phyloP scores from a whole-genome alignment of 176 grass and related monocot species.

The Cymbopogon citratus region DNA sequence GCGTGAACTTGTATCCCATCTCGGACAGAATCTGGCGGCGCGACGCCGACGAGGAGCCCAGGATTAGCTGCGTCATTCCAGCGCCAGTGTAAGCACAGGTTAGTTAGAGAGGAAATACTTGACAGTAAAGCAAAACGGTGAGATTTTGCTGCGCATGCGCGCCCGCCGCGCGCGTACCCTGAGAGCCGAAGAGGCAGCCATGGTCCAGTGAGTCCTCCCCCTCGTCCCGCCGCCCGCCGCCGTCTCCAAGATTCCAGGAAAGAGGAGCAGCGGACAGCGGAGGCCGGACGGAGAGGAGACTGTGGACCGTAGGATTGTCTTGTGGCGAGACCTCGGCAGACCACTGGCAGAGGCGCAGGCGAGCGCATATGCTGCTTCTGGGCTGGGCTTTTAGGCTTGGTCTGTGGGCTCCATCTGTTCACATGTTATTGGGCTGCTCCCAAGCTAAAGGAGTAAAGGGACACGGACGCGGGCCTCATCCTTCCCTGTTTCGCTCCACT shows the following conservation, averaged over 20 bases:
- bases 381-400: too few relatives aligned
- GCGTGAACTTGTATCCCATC: slow-evolving; percentile 83
- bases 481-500: too few relatives aligned
- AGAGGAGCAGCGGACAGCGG: neutral
- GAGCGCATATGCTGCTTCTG: neutral
- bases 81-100: neutral
- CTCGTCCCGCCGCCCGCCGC: neutral
- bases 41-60: slow-evolving; percentile 82
- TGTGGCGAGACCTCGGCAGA: neutral
- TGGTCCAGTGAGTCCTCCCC: neutral
- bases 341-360: neutral
- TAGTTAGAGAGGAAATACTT: slow-evolving; percentile 10
- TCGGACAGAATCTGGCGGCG: slow-evolving; percentile 80
- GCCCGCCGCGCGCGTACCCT: slow-evolving; percentile 29
- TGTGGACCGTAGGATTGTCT: neutral
- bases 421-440: too few relatives aligned
- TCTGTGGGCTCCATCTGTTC: too few relatives aligned
- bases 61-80: slow-evolving; percentile 57
- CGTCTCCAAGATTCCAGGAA: slow-evolving; percentile 12
- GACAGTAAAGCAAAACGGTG: neutral
- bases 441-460: too few relatives aligned
- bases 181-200: slow-evolving; percentile 44
- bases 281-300: neutral
- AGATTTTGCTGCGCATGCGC: neutral
- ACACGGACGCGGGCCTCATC: too few relatives aligned